phyloP scores from a whole-genome alignment of 1,284 basidiomycete species.

The Hemileia vastatrix region DNA sequence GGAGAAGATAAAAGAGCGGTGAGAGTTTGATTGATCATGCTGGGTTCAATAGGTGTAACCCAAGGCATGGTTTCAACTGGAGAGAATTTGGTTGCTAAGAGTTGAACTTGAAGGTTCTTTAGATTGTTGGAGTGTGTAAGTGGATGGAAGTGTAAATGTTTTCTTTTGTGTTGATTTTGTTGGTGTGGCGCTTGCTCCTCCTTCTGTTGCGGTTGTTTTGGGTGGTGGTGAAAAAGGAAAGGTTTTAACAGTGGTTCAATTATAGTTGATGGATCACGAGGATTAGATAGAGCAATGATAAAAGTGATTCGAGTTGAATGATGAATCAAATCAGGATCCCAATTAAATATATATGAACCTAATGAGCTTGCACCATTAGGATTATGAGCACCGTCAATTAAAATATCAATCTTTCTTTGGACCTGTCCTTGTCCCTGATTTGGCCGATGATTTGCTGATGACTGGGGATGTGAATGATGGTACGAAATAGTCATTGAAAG shows the following conservation, averaged over 20 bases:
- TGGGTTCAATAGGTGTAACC: constrained; percentile 8
- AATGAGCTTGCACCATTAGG: constrained; percentile 66
- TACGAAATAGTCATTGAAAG: too few relatives aligned
- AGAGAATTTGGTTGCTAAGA: background rate
- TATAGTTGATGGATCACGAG: constrained; percentile 1
- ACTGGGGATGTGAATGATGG: too few relatives aligned
- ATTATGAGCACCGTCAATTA: constrained; percentile 95
- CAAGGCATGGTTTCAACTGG: background rate
- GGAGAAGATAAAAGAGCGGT: background rate
- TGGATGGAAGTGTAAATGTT: background rate
- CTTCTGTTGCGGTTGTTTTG: background rate
- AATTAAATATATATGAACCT: too few relatives aligned
- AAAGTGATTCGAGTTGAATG: constrained; percentile 3
- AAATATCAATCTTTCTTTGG: too few relatives aligned
- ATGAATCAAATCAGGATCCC: background rate
- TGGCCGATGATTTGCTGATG: too few relatives aligned
- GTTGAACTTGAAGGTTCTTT: background rate
- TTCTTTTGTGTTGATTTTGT: background rate
- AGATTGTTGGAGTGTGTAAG: background rate
- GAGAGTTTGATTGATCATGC: background rate
- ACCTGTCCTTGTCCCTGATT: too few relatives aligned
- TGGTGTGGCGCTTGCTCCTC: too few relatives aligned
- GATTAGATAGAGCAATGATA: constrained; percentile 3
- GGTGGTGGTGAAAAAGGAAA: background rate
- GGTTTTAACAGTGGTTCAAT: background rate